Percentiles rank a stretch among this genome's conserved stretches.
These are phyloP conservation scores for Golubevia sp. DNA, from an alignment of 1,284 basidiomycete species.

Conservation along the genomic window DNA sequence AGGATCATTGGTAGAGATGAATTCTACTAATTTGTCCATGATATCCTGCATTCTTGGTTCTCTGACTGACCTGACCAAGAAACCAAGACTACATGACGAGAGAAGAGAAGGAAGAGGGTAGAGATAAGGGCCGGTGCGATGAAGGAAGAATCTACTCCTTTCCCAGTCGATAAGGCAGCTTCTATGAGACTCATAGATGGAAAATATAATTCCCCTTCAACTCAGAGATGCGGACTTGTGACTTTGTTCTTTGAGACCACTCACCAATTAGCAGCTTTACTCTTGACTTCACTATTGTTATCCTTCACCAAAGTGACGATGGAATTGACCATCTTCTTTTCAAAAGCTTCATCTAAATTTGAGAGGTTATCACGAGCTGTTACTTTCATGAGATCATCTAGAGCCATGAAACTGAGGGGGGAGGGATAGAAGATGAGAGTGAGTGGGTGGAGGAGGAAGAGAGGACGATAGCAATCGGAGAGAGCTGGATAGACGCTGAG, in stretches of 20 bases:
- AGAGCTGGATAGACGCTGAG: no score
- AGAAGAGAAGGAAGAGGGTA: not conserved
- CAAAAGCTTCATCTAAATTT: constrained; percentile 60
- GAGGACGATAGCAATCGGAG: no score
- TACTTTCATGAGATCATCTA: constrained; percentile 47
- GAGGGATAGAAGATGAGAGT: not conserved
- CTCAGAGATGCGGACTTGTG: no score
- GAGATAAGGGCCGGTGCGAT: not conserved
- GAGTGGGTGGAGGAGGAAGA: no score
- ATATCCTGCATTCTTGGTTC: constrained; percentile 81
- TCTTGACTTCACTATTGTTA: constrained; percentile 96
- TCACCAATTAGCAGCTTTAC: constrained; percentile 91
- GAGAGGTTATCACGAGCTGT: constrained; percentile 30
- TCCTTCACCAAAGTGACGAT: constrained; percentile 86
- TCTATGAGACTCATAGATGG: no score
- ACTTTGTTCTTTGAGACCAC: constrained; percentile 27
- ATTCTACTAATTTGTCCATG: constrained; percentile 83
- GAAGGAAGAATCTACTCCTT: no score
- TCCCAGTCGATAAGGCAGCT: no score
- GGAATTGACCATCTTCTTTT: constrained; percentile 77
- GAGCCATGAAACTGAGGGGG: constrained; percentile 45
- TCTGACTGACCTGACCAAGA: constrained; percentile 82
- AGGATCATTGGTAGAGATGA: constrained; percentile 81
- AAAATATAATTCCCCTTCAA: no score
- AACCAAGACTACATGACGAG: constrained; percentile 70